Evolutionary conservation across 1,284 basidiomycete species (phyloP), one percentile per base, ranked within the genome.

Genomic region (Porogramme epimiltina): DNA sequence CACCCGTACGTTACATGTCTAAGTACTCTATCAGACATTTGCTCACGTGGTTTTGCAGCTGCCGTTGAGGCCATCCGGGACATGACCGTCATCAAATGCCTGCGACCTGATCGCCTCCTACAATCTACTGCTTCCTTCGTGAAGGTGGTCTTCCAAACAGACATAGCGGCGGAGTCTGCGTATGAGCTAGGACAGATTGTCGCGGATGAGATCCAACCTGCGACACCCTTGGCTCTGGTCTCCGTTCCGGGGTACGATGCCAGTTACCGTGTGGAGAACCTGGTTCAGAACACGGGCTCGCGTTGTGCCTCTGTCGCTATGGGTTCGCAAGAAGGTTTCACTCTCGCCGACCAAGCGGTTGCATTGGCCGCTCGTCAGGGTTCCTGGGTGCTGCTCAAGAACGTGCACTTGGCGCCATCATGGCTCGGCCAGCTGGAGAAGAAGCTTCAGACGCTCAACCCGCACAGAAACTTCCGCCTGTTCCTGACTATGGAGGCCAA

Each of bases 291-390:
- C 42, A 85, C 84, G 11, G 85, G 86, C 22, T 77, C 82, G 36
- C 84, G 85, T 25, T 95, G 92, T 55, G 78, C 85, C 0, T 91
- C 93, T 1, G 91, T 98, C 16, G 95, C 95, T 11, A 97, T 98
- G 93, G 95, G 95, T n/a, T 97, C 95, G 1, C 91, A 94, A 59
- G 95, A 98, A 78, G 95, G 95, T n/a, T 95, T 93, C 70, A 83
- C 84, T 6, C 79, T 94, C 2, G 95, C 95, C 4, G 95, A 98
- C 64, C 93, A 96, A 69, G 94, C 94, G 2, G 97, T 98, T 58
- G 88, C 91, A 19, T 74, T 87, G 20, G 95, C 95, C 22, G 91
- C 93, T 15, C 83, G 95, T 19, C 91, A 93, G 67, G 95, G 95
- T 6, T 82, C 89, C 13, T 96, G 94, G 94, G 95, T 98, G 2